Percentiles rank a stretch among this genome's conserved stretches.
phyloP scores from a whole-genome alignment of 495 filamentous ascomycete species.

The Cairneyella variabilis region DNA sequence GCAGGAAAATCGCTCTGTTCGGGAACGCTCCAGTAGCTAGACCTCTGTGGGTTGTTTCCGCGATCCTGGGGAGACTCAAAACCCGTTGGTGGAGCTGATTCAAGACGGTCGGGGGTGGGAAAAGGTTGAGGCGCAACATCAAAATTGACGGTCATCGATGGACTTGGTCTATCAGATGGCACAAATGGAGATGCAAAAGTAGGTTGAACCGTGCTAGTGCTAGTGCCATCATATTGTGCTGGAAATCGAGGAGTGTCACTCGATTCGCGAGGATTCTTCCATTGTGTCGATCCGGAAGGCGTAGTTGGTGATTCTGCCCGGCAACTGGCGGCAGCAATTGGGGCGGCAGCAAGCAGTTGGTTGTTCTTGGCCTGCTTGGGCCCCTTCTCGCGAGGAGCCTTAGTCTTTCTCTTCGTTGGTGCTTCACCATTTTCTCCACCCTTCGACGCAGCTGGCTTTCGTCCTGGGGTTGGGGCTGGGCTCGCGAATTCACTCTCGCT shows the following conservation, averaged over 20 bases:
- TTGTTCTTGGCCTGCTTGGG: slow-evolving; percentile 34
- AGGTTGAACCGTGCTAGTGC: slow-evolving; percentile 19
- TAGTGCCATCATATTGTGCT: slow-evolving; percentile 18
- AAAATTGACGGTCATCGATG: slow-evolving; percentile 36
- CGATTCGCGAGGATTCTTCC: slow-evolving; percentile 3
- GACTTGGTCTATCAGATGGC: slow-evolving; percentile 21
- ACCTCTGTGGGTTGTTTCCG: slow-evolving; percentile 53
- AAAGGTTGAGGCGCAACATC: slow-evolving; percentile 25
- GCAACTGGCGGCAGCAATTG: slow-evolving; percentile 7
- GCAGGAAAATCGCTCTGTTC: slow-evolving; percentile 80
- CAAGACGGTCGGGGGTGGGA: slow-evolving; percentile 30
- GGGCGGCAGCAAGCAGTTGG: slow-evolving; percentile 29
- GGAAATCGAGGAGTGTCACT: slow-evolving; percentile 7
- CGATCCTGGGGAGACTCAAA: slow-evolving; percentile 42
- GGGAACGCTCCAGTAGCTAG: slow-evolving; percentile 96
- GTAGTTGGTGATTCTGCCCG: slow-evolving; percentile 15
- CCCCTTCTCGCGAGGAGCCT: slow-evolving; percentile 21
- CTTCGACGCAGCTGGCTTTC: slow-evolving; percentile 23
- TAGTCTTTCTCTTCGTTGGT: slow-evolving; percentile 26
- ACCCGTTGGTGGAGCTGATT: slow-evolving; percentile 30
- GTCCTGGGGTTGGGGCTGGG: slow-evolving; percentile 28
- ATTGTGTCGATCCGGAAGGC: slow-evolving; percentile 1
- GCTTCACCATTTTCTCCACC: slow-evolving; percentile 20
- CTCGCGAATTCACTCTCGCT: slow-evolving; percentile 54
- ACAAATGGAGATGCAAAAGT: slow-evolving; percentile 36